Evolutionary conservation across 306 rosid species (phyloP).

Genomic region (Ammopiptanthus mongolicus): DNA sequence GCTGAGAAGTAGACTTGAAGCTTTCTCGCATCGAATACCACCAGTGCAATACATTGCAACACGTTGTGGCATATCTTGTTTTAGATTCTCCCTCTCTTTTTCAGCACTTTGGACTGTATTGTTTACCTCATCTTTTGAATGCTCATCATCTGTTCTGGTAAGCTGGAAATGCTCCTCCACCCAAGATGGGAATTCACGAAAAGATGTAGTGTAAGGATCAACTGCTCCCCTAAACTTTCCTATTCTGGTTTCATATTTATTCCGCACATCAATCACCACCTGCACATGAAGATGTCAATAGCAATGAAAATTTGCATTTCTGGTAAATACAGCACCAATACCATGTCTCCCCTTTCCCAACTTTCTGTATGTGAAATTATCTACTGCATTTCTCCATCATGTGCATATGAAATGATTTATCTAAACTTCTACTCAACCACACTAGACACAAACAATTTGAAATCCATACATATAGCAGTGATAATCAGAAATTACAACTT

Average conservation of each 20-base stretch:
- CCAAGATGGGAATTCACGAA: slow-evolving; percentile 93
- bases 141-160: slow-evolving; percentile 19
- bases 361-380: not conserved
- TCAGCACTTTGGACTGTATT: slow-evolving; percentile 31
- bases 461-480: not conserved
- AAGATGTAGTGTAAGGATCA: slow-evolving; percentile 74
- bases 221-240: slow-evolving; percentile 94
- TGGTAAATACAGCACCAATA: not conserved
- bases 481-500: not conserved
- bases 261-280: slow-evolving; percentile 94
- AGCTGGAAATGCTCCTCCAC: slow-evolving; percentile 62
- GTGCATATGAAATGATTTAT: not conserved
- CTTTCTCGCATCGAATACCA: slow-evolving; percentile 98
- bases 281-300: slow-evolving; percentile 20
- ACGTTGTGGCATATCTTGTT: slow-evolving; percentile 49
- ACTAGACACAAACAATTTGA: not conserved
- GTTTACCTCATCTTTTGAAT: slow-evolving; percentile 17
- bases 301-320: slow-evolving; percentile 3
- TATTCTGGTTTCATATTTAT: slow-evolving; percentile 82
- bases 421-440: not conserved
- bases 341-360: not conserved
- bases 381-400: not conserved
- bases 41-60: slow-evolving; percentile 99
- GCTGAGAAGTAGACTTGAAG: slow-evolving; percentile 82
- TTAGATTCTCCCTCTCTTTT: slow-evolving; percentile 29